Conservation (phyloP, 208 protist species). For the Naegleria fowleri region DNA sequence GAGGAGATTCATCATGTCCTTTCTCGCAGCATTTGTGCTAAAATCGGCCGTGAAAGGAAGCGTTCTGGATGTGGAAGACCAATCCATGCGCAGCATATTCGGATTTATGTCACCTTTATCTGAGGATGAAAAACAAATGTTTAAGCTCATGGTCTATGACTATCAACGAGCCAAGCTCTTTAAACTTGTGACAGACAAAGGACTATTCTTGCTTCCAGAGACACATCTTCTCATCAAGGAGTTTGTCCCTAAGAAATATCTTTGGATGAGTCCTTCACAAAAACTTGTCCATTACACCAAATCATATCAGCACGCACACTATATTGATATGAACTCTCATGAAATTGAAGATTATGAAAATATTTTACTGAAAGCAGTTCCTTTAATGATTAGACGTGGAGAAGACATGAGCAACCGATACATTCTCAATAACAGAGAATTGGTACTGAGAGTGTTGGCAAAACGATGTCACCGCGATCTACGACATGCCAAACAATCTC, state of each 20-base stretch:
- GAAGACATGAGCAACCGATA: background rate
- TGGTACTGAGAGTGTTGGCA: background rate
- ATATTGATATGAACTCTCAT: background rate
- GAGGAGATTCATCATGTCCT: background rate
- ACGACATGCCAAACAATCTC: background rate
- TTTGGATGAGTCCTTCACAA: background rate
- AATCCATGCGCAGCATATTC: background rate
- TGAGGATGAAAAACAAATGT: background rate
- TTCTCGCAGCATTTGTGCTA: background rate
- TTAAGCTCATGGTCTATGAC: background rate
- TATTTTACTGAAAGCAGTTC: background rate
- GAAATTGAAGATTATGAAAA: background rate
- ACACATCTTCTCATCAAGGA: background rate
- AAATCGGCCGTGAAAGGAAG: background rate
- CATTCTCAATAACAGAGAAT: background rate
- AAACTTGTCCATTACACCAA: background rate
- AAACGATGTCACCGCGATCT: background rate
- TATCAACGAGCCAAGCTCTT: background rate
- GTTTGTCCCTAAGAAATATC: background rate
- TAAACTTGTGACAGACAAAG: background rate
- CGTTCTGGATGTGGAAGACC: background rate
- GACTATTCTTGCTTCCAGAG: background rate
- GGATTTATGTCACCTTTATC: background rate
- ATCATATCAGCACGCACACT: background rate
- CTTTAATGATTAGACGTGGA: background rate